Conservation (phyloP, 2,329 filamentous ascomycete species). For the Botryotinia narcissicola region DNA sequence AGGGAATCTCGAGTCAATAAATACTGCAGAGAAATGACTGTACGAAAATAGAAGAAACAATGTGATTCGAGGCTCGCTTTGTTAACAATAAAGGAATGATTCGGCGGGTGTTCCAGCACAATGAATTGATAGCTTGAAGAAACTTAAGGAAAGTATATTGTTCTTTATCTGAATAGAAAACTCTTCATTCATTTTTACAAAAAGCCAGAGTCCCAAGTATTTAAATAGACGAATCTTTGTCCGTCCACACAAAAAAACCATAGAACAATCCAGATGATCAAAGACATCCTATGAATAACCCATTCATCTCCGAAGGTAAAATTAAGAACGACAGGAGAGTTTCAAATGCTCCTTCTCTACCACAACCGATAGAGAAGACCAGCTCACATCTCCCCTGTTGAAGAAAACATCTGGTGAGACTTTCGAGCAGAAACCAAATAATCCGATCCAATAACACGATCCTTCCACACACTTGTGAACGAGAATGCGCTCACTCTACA, state of each 20-base stretch:
- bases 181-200: neutral
- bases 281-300: neutral
- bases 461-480: neutral
- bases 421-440: neutral
- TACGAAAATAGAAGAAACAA: slow-evolving; percentile 1
- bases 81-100: neutral
- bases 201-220: neutral
- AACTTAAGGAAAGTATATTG: neutral
- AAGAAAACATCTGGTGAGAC: neutral
- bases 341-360: neutral
- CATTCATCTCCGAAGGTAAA: neutral
- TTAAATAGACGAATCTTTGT: neutral
- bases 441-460: neutral
- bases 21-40: neutral
- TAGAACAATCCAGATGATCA: neutral
- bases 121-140: neutral
- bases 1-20: neutral
- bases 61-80: neutral
- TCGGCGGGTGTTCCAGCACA: neutral
- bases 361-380: neutral
- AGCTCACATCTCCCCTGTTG: neutral
- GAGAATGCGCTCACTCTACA: neutral
- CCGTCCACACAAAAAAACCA: neutral
- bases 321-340: neutral
- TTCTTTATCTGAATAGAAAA: neutral